Conservation (phyloP, 192 early-diverging fungal species). For the Geranomyces michiganensis region DNA sequence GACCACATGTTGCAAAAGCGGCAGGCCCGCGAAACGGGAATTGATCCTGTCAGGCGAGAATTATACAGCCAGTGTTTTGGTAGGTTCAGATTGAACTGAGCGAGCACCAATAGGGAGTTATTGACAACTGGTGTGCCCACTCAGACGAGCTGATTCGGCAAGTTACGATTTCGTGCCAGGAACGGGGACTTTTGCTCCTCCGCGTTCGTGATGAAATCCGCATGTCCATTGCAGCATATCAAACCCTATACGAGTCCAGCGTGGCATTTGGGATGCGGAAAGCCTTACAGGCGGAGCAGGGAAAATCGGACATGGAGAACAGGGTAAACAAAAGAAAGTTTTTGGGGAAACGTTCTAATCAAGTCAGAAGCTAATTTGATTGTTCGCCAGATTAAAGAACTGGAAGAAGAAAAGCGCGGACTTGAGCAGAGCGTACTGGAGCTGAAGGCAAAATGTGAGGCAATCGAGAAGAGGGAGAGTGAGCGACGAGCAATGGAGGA, state of each 20-base stretch:
- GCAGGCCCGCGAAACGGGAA: slow-evolving; percentile 67
- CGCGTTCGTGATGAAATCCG: slow-evolving; percentile 67
- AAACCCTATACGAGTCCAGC: slow-evolving; percentile 62
- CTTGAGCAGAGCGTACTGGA: slow-evolving; percentile 61
- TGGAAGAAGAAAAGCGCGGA: slow-evolving; percentile 66
- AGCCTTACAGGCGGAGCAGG: slow-evolving; percentile 63
- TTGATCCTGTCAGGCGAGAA: slow-evolving; percentile 62
- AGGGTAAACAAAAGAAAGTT: slow-evolving; percentile 39
- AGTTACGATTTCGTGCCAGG: slow-evolving; percentile 68
- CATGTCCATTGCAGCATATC: slow-evolving; percentile 70
- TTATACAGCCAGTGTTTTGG: slow-evolving; percentile 70
- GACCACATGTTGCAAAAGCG: slow-evolving; percentile 70
- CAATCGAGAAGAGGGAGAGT: slow-evolving; percentile 65
- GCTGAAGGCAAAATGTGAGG: slow-evolving; percentile 67
- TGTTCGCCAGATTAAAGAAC: slow-evolving; percentile 65
- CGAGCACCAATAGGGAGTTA: background rate
- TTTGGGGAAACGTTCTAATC: no score
- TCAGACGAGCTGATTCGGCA: slow-evolving; percentile 68
- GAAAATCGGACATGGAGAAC: slow-evolving; percentile 66
- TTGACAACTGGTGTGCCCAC: background rate
- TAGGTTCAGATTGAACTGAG: slow-evolving; percentile 7
- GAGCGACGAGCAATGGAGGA: slow-evolving; percentile 68
- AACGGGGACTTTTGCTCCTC: slow-evolving; percentile 61
- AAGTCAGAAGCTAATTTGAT: no score
- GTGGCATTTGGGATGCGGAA: slow-evolving; percentile 71